Base-by-base conservation (phyloP, 495 filamentous ascomycete species). In the Xylaria bambusicola region DNA sequence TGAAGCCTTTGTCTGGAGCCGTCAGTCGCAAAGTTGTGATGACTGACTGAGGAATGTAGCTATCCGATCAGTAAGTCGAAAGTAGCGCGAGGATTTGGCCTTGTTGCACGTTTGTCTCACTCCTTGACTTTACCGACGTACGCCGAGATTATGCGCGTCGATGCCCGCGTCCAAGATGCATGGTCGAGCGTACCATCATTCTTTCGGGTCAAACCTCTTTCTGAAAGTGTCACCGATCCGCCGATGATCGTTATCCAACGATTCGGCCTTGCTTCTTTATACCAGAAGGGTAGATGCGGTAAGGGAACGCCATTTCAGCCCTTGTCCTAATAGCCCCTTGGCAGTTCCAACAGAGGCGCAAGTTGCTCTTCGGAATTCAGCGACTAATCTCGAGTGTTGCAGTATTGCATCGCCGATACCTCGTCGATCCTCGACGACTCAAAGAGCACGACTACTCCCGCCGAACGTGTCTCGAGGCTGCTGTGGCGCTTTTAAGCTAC, bases 361-460 rank as follows among this genome's bases (percentile, higher is more conserved):
- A 9, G 15, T 6, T 15, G 12, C 36, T 38, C 13, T 6, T 38
- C 5, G 6, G 13, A 38, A 3, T 7, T 6, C 15, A 15, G 12
- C 15, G 15, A 38, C 36, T 38, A 3, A 38, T 15, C 15, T 3
- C 6, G 3, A 38, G 13, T 38, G 6, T 15, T 38, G 12, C 13
- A 38, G 84, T 92, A 13, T 75, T 93, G 26, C 90, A 93, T 66
- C 83, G 89, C 5, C 82, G 85, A 52, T 93, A 89, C 66, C 74
- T 93, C 20, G 78, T 77, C 15, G 79, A 84, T 57, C 77, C 77
- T 5, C 73, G 80, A 8, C 73, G 75, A 29, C 81, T 84, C 60
- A 78, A 77, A 36, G 81, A 90, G 33, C 89, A 86, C 61, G 76
- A 81, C 2, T 87, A 88, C 67, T 92, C 89, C 6, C 79, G 88